Percentiles rank a stretch among this genome's conserved stretches.
Evolutionary conservation across 192 early-diverging fungal genomes (phyloP).

Genomic region (Oehlia diaphana): DNA sequence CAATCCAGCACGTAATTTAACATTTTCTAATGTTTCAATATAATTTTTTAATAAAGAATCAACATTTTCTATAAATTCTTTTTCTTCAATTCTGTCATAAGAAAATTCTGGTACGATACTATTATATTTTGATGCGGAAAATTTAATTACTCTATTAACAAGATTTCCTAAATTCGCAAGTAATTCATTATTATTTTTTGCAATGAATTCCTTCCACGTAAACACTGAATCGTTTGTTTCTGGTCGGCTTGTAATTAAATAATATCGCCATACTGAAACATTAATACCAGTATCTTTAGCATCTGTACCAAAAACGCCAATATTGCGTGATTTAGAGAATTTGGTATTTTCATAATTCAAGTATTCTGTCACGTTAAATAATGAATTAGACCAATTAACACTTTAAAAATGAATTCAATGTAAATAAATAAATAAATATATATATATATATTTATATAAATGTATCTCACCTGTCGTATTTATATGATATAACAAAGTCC

Average conservation of each 20-base stretch:
- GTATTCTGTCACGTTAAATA: conserved; percentile 66
- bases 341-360: conserved; percentile 95
- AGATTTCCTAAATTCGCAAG: conserved; percentile 97
- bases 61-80: conserved; percentile 77
- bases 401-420: background rate
- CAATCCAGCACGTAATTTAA: conserved; percentile 84
- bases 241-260: conserved; percentile 87
- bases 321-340: conserved; percentile 94
- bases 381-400: background rate
- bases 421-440: too few species aligned
- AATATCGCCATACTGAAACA: conserved; percentile 96
- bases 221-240: conserved; percentile 91
- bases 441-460: too few species aligned
- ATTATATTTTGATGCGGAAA: conserved; percentile 89
- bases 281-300: conserved; percentile 88
- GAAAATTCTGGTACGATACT: conserved; percentile 68
- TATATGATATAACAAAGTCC: conserved; percentile 91
- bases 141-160: conserved; percentile 96
- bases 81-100: conserved; percentile 60
- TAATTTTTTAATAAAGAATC: conserved; percentile 77
- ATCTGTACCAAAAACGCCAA: conserved; percentile 98
- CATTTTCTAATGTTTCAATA: conserved; percentile 74
- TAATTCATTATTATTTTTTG: conserved; percentile 94
- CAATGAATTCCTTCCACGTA: conserved; percentile 89
- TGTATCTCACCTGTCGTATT: conserved; percentile 78